phyloP scores from a whole-genome alignment of 1,284 basidiomycete genomes.

The Trichosporon sp. region DNA sequence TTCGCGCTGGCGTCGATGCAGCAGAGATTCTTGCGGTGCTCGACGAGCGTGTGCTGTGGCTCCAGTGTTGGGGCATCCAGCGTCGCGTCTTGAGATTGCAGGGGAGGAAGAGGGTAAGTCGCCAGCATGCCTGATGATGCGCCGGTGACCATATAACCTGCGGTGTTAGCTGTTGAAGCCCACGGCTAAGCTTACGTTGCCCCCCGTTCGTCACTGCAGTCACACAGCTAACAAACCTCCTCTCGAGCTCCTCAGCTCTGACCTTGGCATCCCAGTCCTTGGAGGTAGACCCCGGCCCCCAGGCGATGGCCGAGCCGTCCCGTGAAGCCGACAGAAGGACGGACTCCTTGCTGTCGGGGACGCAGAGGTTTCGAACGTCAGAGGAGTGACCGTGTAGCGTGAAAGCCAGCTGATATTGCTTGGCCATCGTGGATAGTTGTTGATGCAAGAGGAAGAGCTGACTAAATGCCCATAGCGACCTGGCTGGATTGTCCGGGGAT shows the following conservation, averaged over 20 bases:
- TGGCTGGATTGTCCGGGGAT: neutral
- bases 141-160: constrained; percentile 77
- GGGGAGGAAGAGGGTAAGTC: constrained; percentile 55
- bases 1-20: constrained; percentile 66
- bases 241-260: constrained; percentile 73
- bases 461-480: neutral
- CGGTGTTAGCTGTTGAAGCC: constrained; percentile 12
- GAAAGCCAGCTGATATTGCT: constrained; percentile 70
- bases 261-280: constrained; percentile 65
- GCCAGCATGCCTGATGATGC: constrained; percentile 81
- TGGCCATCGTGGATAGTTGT: constrained; percentile 15
- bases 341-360: constrained; percentile 28
- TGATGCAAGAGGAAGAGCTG: neutral
- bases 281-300: constrained; percentile 59
- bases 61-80: constrained; percentile 60
- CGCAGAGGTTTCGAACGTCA: constrained; percentile 41
- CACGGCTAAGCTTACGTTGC: constrained; percentile 32
- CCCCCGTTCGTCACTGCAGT: constrained; percentile 36
- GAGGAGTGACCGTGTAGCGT: constrained; percentile 56
- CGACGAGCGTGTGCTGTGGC: constrained; percentile 73
- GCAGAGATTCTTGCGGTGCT: constrained; percentile 89
- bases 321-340: constrained; percentile 77
- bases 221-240: constrained; percentile 59
- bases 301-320: constrained; percentile 81
- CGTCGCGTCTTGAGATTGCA: constrained; percentile 37